Evolutionary conservation across 2,329 filamentous ascomycete species (phyloP), one percentile per base, ranked within the genome.

Genomic region (Allantophomopsis cytisporea): DNA sequence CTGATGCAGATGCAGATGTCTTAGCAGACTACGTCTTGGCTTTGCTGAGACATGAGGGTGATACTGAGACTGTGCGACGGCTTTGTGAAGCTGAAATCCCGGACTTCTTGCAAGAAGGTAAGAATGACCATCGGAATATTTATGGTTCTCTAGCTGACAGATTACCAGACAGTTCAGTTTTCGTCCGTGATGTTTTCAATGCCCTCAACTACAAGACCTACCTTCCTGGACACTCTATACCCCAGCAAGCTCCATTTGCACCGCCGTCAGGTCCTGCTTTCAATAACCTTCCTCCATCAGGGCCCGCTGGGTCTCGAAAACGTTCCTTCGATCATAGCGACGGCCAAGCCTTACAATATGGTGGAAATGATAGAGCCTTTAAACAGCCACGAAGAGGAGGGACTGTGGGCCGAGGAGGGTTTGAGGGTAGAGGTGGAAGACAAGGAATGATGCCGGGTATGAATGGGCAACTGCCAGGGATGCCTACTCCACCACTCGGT

Each of bases 1-100:
- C 81, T 20, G 83, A 88, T 52, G 83, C 82, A 38, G 84, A 91
- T 55, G 73, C 79, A 23, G 83, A 87, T 52, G 82, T 89, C 5
- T 75, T 91, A 3, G 83, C 83, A 36, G 84, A 91, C 50, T 91
- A 88, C 55, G 80, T 89, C n/a, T 68, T 88, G 44, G 83, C 82
- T 6, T 70, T 91, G 15, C 62, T 89, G 35, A 73, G 74, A 40
- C 77, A 82, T 44, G 80, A 86, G 47, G 80, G 79, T 44, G 67
- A 75, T 38, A 63, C 70, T 32, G 66, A 69, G n/a, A 66, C 72
- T 15, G 76, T 87, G 39, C 72, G 76, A 51, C 64, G 69, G 49
- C 71, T 81, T 38, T 86, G 81, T 57, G 68, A 83, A 53, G 67
- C 73, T 39, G 80, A 86, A 56, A 76, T 89, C 32, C 71, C 73